Conservation (phyloP, 441 rosid species). For the Iberis amara region DNA sequence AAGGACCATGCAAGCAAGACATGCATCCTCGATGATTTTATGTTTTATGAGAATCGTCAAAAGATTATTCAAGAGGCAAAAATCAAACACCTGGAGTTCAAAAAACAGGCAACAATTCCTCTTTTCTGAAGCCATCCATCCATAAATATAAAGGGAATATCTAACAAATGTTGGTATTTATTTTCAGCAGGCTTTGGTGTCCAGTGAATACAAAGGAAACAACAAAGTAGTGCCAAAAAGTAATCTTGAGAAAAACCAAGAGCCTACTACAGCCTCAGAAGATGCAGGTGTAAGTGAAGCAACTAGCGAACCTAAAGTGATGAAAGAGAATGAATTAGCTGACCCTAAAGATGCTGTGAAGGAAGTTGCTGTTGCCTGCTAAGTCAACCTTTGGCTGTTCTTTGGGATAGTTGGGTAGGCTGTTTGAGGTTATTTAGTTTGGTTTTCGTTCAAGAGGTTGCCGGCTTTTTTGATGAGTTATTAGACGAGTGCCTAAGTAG, state of each 20-base stretch:
- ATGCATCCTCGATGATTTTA: conserved; percentile 83
- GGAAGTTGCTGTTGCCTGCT: conserved; percentile 46
- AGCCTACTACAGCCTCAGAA: conserved; percentile 6
- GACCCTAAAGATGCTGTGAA: conserved; percentile 12
- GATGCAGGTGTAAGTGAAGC: conserved; percentile 18
- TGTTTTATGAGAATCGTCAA: conserved; percentile 72
- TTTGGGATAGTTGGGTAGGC: too few relatives aligned
- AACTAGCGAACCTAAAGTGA: conserved; percentile 35
- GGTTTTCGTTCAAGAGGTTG: neutral
- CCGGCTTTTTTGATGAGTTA: neutral
- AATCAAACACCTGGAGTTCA: conserved; percentile 52
- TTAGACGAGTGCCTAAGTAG: neutral
- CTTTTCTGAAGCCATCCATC: neutral
- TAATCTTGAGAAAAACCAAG: conserved; percentile 24
- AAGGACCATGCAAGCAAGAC: conserved; percentile 59
- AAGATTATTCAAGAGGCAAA: conserved; percentile 70
- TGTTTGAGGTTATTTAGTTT: neutral
- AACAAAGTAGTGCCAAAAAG: conserved; percentile 20
- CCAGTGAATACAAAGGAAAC: conserved; percentile 24
- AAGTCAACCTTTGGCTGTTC: conserved; percentile 26
- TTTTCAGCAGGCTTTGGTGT: conserved; percentile 20
- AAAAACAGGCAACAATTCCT: conserved; percentile 52
- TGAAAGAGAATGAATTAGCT: conserved; percentile 31
- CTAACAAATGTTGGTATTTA: neutral
- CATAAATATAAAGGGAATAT: neutral